Evolutionary conservation across 2,329 filamentous ascomycete species (phyloP), one percentile per base, ranked within the genome.

Genomic region (Apiospora malaysiana): DNA sequence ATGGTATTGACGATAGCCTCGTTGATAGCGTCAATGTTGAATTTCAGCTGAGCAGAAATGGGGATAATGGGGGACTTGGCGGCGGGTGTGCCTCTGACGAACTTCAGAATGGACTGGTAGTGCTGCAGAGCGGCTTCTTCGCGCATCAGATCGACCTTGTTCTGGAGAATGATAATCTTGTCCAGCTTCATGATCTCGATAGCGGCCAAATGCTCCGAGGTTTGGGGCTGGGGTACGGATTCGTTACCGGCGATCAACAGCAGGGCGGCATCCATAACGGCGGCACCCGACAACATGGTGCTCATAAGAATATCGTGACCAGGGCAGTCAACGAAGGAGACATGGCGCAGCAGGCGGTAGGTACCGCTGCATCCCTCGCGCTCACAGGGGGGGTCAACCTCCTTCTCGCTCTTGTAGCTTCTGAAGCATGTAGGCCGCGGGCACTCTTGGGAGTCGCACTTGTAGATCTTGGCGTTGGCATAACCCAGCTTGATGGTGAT

Each of bases 281-380:
- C 96, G 78, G 96, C 96, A 80, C 96, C 96, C 80, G 96, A 99
- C 88, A 99, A 92, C 96, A 99, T 99, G 78, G 96, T 99, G 85
- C 95, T 98, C 96, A 99, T 99, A 83, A 99, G 95, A 94, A 99
- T 99, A 86, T 99, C 96, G 93, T 99, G 96, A 84, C 96, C 96
- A 71, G 96, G 96, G 88, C 96, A 98, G 84, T 98, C 96, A 77
- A 98, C 96, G 82, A 98, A 99, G 21, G 94, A 97, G 79, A 98
- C 94, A 82, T 97, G 95, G 85, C 94, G 91, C 79, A 97, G 85
- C 79, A 99, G 85, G 80, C 94, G 87, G 85, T 98, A 99, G 79
- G 87, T 95, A 72, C 96, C 96, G 71, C 84, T 85, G 80, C 96
- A 99, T 76, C 95, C 95, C 74, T 97, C 93, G 76, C 96, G 90